Conservation (phyloP, 176 grass and related monocot genomes). For the Aechmea fasciata region DNA sequence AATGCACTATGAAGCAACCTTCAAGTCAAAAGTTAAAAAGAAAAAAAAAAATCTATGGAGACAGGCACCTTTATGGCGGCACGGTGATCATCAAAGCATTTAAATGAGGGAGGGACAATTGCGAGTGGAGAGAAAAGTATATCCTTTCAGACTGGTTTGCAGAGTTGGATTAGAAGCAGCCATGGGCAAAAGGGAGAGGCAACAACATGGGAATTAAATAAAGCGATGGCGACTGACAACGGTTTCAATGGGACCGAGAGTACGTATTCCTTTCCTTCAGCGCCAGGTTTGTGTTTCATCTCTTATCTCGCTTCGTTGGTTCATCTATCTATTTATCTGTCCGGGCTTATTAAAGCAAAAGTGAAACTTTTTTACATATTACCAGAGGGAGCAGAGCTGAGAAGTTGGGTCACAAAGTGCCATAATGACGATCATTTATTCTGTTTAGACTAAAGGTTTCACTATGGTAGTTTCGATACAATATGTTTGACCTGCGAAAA, state of each 20-base stretch:
- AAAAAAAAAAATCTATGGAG: too few species aligned
- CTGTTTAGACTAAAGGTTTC: neutral
- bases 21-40: too few species aligned
- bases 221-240: constrained; percentile 26
- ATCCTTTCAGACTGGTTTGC: constrained; percentile 20
- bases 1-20: too few species aligned
- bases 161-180: constrained; percentile 35
- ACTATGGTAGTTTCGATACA: too few species aligned
- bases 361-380: neutral
- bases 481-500: too few species aligned
- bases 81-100: neutral
- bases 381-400: neutral
- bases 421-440: neutral
- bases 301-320: constrained; percentile 16
- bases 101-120: constrained; percentile 17
- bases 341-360: neutral
- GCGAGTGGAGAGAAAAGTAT: constrained; percentile 19
- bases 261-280: constrained; percentile 30
- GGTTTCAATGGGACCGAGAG: constrained; percentile 31
- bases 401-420: neutral
- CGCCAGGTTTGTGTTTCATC: constrained; percentile 29
- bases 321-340: constrained; percentile 13
- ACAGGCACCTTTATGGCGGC: too few species aligned
- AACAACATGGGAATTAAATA: constrained; percentile 30
- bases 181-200: constrained; percentile 38